Evolutionary conservation across 441 rosid genomes (phyloP), one percentile per base, ranked within the genome.

Genomic region (Erodium trifolium): DNA sequence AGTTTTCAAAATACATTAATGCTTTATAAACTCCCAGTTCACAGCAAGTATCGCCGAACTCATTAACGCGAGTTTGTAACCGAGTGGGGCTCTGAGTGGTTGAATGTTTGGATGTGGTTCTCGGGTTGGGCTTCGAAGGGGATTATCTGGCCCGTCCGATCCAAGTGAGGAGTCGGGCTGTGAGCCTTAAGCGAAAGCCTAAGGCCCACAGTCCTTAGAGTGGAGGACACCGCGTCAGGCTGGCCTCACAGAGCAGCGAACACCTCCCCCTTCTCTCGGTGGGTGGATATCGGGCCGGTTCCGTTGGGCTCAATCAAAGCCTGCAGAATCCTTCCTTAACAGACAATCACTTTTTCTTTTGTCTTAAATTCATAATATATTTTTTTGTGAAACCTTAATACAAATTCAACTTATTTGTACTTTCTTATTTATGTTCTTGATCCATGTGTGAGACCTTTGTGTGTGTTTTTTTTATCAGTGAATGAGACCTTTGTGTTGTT

Each of bases 201-300:
- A 3, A 57, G 63, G 23, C 31, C 11, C 63, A 8, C 29, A 17
- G 3, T 18, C 23, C 63, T 9, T 59, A 18, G 12, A 19, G 63
- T 0, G 63, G 63, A 57, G 63, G 63, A n/a, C 31, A 57, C 63
- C 23, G 76, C 84, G 82, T 77, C 76, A 83, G 81, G 82, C 80
- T 83, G 83, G 83, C 29, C 77, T 77, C 78, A 77, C 84, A 79
- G 78, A 83, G 78, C 83, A 79, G 77, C 80, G 82, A 75, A 1
- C 0, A 81, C 84, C 35, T 83, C 73, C 70, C 73, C 59, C 77
- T 81, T 55, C 27, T 37, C 41, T 67, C 79, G 71, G 86, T 68
- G 39, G 66, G 29, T 63, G 66, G 39, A 29, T 12, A 12, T 4
- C 41, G 67, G 67, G 66, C 17, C 41, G 17, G 37, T 23, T 1